phyloP scores from a whole-genome alignment of 2,329 filamentous ascomycete genomes.

The Sporothrix phasma region DNA sequence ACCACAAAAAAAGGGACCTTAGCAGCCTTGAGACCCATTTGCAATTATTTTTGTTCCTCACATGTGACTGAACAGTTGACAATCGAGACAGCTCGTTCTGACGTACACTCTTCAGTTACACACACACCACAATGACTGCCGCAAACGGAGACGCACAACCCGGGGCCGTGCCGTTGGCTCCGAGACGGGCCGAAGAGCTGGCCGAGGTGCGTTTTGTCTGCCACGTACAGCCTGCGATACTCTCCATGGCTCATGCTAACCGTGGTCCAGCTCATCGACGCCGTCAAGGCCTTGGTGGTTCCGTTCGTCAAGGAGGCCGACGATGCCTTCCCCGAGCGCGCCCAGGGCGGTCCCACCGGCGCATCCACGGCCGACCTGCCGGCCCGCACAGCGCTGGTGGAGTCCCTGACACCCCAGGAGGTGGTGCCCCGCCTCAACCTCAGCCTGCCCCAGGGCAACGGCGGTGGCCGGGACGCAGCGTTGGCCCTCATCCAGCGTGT shows the following conservation, averaged over 20 bases:
- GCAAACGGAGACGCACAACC: neutral
- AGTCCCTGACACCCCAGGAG: conserved; percentile 49
- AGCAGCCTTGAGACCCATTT: neutral
- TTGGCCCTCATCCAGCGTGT: conserved; percentile 60
- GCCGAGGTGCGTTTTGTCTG: conserved; percentile 23
- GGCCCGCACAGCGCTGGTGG: conserved; percentile 51
- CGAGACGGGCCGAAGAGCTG: conserved; percentile 24
- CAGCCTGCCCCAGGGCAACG: conserved; percentile 45
- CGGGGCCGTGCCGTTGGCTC: neutral
- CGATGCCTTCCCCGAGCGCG: conserved; percentile 44
- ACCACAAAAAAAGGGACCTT: neutral
- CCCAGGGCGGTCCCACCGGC: conserved; percentile 39
- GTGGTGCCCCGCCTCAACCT: conserved; percentile 47
- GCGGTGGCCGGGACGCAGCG: conserved; percentile 61
- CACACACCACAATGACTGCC: neutral
- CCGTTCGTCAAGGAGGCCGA: conserved; percentile 65
- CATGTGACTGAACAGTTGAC: neutral
- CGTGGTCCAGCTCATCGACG: conserved; percentile 51
- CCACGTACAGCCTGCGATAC: neutral
- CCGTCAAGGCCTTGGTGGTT: conserved; percentile 57
- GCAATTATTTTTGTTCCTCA: neutral
- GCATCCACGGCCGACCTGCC: conserved; percentile 28
- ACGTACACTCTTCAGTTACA: neutral
- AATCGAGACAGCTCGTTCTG: neutral
- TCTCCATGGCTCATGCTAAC: neutral